phyloP scores from a whole-genome alignment of 169 alveolate species.

The Plasmodium relictum region DNA sequence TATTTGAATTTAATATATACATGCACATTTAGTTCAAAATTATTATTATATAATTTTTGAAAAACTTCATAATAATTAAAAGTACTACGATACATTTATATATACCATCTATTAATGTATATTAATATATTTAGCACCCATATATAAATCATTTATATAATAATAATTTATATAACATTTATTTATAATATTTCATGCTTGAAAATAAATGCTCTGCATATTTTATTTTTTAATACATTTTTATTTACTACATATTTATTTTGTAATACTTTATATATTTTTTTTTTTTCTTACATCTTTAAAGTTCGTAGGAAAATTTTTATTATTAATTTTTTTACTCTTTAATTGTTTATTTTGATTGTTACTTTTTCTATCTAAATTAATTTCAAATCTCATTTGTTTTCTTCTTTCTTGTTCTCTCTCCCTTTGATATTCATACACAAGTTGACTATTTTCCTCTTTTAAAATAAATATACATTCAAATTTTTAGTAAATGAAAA shows the following conservation, averaged over 20 bases:
- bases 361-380: conserved; percentile 62
- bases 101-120: no score
- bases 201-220: background rate
- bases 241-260: background rate
- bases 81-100: no score
- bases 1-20: background rate
- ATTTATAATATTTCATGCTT: background rate
- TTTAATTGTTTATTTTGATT: conserved; percentile 35
- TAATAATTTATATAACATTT: no score
- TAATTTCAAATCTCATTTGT: conserved; percentile 77
- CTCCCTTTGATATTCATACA: conserved; percentile 74
- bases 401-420: conserved; percentile 72
- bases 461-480: background rate
- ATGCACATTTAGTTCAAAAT: background rate
- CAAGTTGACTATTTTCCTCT: conserved; percentile 73
- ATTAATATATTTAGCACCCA: no score
- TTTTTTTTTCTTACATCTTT: conserved; percentile 53
- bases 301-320: conserved; percentile 11
- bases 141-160: no score
- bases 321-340: conserved; percentile 20
- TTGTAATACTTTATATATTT: background rate
- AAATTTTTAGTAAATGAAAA: background rate
- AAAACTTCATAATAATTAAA: no score
- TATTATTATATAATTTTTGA: no score
- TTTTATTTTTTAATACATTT: background rate